Evolutionary conservation across 1,139 yeast species (phyloP).

Genomic region (Protomyces arabidopsidicola): DNA sequence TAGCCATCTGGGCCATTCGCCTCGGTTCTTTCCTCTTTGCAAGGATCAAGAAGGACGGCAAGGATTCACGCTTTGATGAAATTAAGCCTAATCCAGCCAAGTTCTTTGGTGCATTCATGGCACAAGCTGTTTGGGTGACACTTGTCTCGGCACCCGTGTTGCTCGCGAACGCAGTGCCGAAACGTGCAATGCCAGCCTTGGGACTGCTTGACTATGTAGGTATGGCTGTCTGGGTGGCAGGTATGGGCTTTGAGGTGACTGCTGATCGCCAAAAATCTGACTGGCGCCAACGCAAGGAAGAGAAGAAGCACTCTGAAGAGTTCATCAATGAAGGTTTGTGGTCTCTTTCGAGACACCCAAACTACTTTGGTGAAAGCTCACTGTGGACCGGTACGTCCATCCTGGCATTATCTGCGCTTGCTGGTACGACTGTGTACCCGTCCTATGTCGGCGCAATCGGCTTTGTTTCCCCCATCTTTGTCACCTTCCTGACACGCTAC

Average conservation of each 20-base stretch:
- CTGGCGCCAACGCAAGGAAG: constrained; percentile 20
- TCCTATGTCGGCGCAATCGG: constrained; percentile 17
- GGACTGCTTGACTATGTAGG: constrained; percentile 19
- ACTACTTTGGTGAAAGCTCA: constrained; percentile 25
- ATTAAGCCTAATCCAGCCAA: constrained; percentile 13
- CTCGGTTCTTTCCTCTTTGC: constrained; percentile 21
- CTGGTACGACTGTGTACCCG: constrained; percentile 6
- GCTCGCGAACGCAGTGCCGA: constrained; percentile 23
- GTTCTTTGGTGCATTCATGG: constrained; percentile 26
- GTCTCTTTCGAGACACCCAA: constrained; percentile 19
- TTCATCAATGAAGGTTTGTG: constrained; percentile 21
- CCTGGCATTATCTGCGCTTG: constrained; percentile 9
- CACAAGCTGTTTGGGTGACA: constrained; percentile 27
- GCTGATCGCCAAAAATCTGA: constrained; percentile 23
- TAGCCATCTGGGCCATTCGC: constrained; percentile 22
- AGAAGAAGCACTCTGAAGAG: constrained; percentile 15
- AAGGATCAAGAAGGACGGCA: constrained; percentile 16
- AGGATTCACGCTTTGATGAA: constrained; percentile 25
- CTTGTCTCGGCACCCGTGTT: constrained; percentile 22
- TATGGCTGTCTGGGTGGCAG: constrained; percentile 14
- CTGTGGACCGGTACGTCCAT: constrained; percentile 20
- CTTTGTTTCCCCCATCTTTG: constrained; percentile 16
- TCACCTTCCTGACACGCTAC: constrained; percentile 15
- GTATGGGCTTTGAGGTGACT: constrained; percentile 19
- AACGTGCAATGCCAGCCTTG: constrained; percentile 8